Conservation (phyloP, 345 rosid species). For the Pistacia integerrima region DNA sequence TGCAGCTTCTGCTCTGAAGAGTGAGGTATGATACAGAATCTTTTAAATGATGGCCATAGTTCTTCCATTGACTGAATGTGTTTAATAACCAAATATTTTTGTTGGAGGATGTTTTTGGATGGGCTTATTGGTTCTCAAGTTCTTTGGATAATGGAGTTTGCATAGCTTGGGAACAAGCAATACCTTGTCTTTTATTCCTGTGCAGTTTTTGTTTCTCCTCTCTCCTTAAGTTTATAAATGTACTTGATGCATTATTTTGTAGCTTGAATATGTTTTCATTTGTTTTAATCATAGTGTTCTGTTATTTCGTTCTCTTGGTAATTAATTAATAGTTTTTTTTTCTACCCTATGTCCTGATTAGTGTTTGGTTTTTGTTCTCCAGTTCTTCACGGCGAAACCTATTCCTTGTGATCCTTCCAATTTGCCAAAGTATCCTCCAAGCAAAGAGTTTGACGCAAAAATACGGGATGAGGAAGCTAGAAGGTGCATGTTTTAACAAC, state of each 20-base stretch:
- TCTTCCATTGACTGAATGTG: conserved; percentile 1
- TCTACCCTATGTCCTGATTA: background rate
- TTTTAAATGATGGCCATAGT: background rate
- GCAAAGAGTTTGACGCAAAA: conserved; percentile 98
- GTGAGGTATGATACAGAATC: conserved; percentile 56
- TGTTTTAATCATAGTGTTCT: background rate
- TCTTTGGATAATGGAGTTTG: too few species aligned
- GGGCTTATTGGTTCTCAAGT: background rate
- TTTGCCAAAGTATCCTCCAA: conserved; percentile 95
- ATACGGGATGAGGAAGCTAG: conserved; percentile 90
- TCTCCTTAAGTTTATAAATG: background rate
- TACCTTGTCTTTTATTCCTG: background rate
- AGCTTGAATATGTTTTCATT: background rate
- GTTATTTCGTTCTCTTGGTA: background rate
- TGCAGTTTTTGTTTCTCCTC: too few species aligned
- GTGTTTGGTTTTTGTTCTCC: conserved; percentile 32
- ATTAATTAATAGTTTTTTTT: background rate
- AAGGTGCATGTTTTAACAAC: conserved; percentile 53
- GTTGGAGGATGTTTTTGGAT: background rate
- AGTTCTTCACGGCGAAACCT: conserved; percentile 86
- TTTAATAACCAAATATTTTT: background rate
- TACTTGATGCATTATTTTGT: background rate
- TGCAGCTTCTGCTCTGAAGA: conserved; percentile 74
- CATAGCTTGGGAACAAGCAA: background rate
- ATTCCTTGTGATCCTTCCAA: conserved; percentile 94